Conservation (phyloP, 176 grass and related monocot species). For the Elymus sibiricus region DNA sequence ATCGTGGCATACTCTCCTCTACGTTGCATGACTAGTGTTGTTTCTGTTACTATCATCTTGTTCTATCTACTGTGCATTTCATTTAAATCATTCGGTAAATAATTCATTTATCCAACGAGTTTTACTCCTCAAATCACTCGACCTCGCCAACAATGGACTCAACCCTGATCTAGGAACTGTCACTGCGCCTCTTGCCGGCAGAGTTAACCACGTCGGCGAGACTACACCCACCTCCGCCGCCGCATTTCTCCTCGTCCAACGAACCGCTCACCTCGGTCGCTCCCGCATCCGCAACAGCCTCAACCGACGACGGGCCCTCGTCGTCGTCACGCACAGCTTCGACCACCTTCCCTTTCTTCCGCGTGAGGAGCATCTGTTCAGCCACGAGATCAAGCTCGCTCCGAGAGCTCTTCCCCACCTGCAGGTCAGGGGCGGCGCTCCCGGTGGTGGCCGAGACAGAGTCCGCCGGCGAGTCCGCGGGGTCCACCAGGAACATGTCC, state of each 20-base stretch:
- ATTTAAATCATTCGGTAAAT: too few relatives aligned
- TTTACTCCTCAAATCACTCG: neutral
- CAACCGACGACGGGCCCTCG: neutral
- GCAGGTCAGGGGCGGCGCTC: neutral
- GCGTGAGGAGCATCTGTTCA: neutral
- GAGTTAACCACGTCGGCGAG: neutral
- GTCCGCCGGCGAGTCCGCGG: neutral
- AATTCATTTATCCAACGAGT: too few relatives aligned
- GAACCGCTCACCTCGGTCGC: neutral
- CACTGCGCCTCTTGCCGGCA: neutral
- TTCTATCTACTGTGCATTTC: too few relatives aligned
- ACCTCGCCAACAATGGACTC: neutral
- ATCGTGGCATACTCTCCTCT: too few relatives aligned
- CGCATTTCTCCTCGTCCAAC: neutral
- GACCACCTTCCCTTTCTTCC: neutral
- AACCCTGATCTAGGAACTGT: neutral
- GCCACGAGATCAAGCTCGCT: neutral
- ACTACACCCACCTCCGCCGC: neutral
- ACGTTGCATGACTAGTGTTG: too few relatives aligned
- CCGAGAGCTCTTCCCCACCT: neutral
- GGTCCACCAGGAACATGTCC: slow-evolving; percentile 35
- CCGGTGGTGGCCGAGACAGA: neutral
- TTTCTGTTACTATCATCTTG: too few relatives aligned
- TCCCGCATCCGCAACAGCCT: neutral
- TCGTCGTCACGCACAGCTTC: neutral